Evolutionary conservation across 345 rosid genomes (phyloP).

Genomic region (Capsella bursapastoris): DNA sequence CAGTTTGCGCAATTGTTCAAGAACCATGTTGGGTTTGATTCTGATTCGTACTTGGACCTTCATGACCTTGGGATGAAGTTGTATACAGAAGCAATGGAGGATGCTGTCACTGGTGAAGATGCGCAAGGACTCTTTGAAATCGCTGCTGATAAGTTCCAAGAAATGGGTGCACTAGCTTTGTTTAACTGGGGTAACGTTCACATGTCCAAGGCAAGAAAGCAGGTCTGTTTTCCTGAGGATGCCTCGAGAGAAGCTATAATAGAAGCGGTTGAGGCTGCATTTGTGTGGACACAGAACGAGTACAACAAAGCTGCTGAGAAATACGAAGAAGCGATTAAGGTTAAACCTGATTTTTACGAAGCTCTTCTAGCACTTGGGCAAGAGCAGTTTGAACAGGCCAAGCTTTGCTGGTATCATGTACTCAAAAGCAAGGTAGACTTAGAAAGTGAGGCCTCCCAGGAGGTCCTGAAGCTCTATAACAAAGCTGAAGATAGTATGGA

Average conservation of each 20-base stretch:
- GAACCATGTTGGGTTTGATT: slow-evolving; percentile 95
- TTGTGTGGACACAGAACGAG: slow-evolving; percentile 79
- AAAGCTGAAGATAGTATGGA: slow-evolving; percentile 99
- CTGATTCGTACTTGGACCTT: slow-evolving; percentile 91
- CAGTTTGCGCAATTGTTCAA: slow-evolving; percentile 91
- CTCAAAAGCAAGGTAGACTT: slow-evolving; percentile 67
- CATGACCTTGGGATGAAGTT: slow-evolving; percentile 95
- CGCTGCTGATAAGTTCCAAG: slow-evolving; percentile 93
- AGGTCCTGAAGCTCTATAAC: slow-evolving; percentile 85
- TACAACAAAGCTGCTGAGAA: slow-evolving; percentile 70
- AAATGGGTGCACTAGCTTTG: slow-evolving; percentile 93
- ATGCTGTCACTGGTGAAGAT: slow-evolving; percentile 79
- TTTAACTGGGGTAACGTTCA: slow-evolving; percentile 98
- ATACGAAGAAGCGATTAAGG: slow-evolving; percentile 78
- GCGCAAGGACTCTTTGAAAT: slow-evolving; percentile 85
- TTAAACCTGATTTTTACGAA: slow-evolving; percentile 93
- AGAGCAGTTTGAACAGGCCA: slow-evolving; percentile 95
- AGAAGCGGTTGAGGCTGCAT: slow-evolving; percentile 58
- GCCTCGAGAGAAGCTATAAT: slow-evolving; percentile 64
- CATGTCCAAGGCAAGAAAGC: slow-evolving; percentile 87
- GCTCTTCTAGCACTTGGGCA: slow-evolving; percentile 94
- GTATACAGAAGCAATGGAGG: slow-evolving; percentile 95
- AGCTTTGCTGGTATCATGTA: slow-evolving; percentile 91
- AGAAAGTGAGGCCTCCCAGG: slow-evolving; percentile 70
- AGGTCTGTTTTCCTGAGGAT: slow-evolving; percentile 68